A percentile compares a stretch with the other conserved stretches of the same genome.
phyloP scores from a whole-genome alignment of 306 rosid species.

The Trifolium repens region DNA sequence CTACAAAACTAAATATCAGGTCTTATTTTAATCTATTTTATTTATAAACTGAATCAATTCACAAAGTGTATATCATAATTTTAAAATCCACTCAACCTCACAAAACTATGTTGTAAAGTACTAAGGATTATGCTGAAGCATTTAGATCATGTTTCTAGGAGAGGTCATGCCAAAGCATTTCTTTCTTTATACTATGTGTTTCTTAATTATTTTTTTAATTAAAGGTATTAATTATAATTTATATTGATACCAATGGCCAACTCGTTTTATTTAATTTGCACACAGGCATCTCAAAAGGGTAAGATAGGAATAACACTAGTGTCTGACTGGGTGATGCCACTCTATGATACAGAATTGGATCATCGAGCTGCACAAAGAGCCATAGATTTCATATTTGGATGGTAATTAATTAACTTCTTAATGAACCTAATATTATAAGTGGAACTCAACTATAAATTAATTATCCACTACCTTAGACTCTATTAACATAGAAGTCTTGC shows the following conservation, averaged over 20 bases:
- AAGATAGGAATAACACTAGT: conserved; percentile 50
- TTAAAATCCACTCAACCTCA: background rate
- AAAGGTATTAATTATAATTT: too few relatives aligned
- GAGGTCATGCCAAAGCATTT: too few relatives aligned
- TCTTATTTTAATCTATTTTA: background rate
- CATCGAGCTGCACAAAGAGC: conserved; percentile 46
- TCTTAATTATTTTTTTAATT: too few relatives aligned
- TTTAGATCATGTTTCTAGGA: too few relatives aligned
- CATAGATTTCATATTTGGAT: conserved; percentile 55
- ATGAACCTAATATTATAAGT: background rate
- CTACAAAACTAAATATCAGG: conserved; percentile 53
- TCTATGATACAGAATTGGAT: conserved; percentile 33
- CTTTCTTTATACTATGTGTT: too few relatives aligned
- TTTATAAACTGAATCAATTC: background rate
- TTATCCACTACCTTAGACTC: too few relatives aligned
- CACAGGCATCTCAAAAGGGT: conserved; percentile 53
- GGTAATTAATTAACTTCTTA: conserved; percentile 36
- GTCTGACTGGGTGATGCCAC: conserved; percentile 52
- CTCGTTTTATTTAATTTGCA: too few relatives aligned
- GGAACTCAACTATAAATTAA: background rate
- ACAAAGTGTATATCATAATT: background rate
- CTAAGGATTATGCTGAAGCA: too few relatives aligned
- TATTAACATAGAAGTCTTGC: too few relatives aligned
- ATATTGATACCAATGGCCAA: too few relatives aligned
- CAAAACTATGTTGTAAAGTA: background rate